A percentile compares a stretch with the other conserved stretches of the same genome.
phyloP scores from a whole-genome alignment of 495 filamentous ascomycete species.

The Aspergillus haitiensis region DNA sequence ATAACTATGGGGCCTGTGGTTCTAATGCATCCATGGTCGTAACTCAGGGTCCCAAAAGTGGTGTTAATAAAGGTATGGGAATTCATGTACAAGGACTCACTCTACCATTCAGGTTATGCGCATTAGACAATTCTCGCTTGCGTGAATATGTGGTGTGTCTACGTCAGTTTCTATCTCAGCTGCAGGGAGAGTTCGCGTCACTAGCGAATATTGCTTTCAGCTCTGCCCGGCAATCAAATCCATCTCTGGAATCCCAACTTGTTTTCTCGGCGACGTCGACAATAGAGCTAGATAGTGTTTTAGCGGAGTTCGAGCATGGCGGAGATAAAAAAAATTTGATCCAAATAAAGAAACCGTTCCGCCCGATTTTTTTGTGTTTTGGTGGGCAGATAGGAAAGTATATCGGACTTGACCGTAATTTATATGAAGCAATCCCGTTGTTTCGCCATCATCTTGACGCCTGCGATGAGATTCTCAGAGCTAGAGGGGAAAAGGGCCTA shows the following conservation, averaged over 20 bases:
- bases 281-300: conserved; percentile 11
- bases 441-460: conserved; percentile 40
- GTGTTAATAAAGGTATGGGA: neutral
- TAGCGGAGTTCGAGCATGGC: neutral
- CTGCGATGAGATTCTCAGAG: conserved; percentile 18
- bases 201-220: conserved; percentile 22
- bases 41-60: conserved; percentile 19
- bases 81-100: conserved; percentile 7
- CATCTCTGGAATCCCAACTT: conserved; percentile 14
- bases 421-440: conserved; percentile 38
- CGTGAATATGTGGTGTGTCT: conserved; percentile 17
- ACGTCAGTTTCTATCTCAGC: conserved; percentile 3
- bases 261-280: conserved; percentile 15
- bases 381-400: conserved; percentile 52
- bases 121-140: conserved; percentile 13
- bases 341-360: conserved; percentile 18
- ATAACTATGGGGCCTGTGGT: conserved; percentile 51
- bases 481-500: conserved; percentile 36
- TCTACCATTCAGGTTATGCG: conserved; percentile 23
- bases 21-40: conserved; percentile 43
- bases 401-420: conserved; percentile 39
- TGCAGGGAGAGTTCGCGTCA: neutral
- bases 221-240: conserved; percentile 22
- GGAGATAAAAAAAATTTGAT: conserved; percentile 10
- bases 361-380: conserved; percentile 53